These are phyloP conservation scores for Talaromyces atroroseus DNA, from an alignment of 2,329 filamentous ascomycete species.

Conservation along the genomic window DNA sequence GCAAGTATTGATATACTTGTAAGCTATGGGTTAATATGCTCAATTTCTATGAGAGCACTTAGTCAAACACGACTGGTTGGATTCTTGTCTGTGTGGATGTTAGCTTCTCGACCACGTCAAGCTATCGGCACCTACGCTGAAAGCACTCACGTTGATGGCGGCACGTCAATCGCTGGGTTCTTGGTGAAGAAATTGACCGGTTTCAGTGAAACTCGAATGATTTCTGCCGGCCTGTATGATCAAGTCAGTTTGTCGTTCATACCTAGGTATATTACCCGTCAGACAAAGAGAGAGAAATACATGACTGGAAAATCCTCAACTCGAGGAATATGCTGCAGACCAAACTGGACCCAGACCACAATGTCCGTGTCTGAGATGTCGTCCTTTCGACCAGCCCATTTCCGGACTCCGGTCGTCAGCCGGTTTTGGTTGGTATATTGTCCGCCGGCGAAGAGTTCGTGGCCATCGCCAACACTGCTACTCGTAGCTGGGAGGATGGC, in stretches of 20 bases:
- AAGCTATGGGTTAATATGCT: neutral
- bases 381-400: slow-evolving; percentile 46
- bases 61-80: neutral
- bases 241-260: too few relatives aligned
- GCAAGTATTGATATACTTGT: neutral
- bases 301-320: neutral
- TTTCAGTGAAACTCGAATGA: slow-evolving; percentile 19
- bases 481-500: slow-evolving; percentile 17
- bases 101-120: too few relatives aligned
- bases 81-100: neutral
- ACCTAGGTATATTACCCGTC: too few relatives aligned
- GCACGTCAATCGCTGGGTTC: slow-evolving; percentile 21
- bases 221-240: slow-evolving; percentile 2
- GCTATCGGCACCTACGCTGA: too few relatives aligned
- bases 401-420: slow-evolving; percentile 49
- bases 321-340: slow-evolving; percentile 8
- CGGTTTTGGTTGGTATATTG: slow-evolving; percentile 50
- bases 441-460: slow-evolving; percentile 33
- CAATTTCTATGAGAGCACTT: neutral
- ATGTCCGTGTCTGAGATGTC: slow-evolving; percentile 38
- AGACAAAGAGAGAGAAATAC: neutral
- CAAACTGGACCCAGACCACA: slow-evolving; percentile 29
- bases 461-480: neutral
- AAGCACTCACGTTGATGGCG: neutral
- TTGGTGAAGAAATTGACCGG: slow-evolving; percentile 21